Conservation (phyloP, 73 alveolate genomes). For the Stentor coeruleus region DNA sequence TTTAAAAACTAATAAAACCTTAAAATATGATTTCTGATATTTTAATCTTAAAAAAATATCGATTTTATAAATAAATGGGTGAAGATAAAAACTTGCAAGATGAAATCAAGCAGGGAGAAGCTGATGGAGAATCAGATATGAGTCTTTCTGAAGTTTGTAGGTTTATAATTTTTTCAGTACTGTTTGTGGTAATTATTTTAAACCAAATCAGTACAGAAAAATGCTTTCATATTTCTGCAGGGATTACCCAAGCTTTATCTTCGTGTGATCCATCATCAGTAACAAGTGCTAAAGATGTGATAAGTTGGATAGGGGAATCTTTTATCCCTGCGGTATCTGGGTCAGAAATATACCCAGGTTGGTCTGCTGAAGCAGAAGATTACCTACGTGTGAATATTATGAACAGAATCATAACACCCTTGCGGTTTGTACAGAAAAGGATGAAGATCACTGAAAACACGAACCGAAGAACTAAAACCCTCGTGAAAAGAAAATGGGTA, state of each 20-base stretch:
- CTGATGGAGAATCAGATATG: neutral
- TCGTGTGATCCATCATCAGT: neutral
- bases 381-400: neutral
- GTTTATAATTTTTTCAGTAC: neutral
- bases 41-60: no score
- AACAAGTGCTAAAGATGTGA: neutral
- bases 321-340: neutral
- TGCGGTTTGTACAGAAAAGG: slow-evolving; percentile 11
- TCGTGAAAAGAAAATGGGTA: neutral
- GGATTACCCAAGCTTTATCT: neutral
- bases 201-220: neutral
- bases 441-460: neutral
- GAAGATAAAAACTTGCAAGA: neutral
- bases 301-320: neutral
- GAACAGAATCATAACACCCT: slow-evolving; percentile 23
- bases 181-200: slow-evolving; percentile 13
- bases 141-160: neutral
- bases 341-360: neutral
- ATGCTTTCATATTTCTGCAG: neutral
- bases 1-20: no score
- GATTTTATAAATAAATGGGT: neutral
- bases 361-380: neutral
- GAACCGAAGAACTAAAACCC: slow-evolving; percentile 1
- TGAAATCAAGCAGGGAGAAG: neutral
- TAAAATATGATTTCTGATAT: no score